Conservation (phyloP, 2,329 filamentous ascomycete species). For the Cladosporium austrohemisphaericum region DNA sequence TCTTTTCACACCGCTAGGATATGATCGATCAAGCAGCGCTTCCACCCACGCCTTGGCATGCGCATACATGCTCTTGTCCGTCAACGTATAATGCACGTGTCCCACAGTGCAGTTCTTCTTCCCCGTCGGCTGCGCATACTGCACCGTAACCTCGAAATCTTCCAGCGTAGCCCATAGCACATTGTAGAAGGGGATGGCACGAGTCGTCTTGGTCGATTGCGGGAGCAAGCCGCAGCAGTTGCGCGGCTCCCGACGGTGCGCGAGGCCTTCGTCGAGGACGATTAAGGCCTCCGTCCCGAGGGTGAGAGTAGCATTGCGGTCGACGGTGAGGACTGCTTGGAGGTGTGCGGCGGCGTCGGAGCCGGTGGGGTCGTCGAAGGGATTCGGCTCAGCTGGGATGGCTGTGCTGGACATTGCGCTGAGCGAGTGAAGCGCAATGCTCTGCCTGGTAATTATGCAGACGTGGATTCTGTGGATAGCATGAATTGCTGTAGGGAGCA, state of each 20-base stretch:
- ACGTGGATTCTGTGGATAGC: not conserved
- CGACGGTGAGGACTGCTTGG: constrained; percentile 40
- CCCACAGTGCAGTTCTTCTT: constrained; percentile 55
- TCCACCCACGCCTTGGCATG: constrained; percentile 60
- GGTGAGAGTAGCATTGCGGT: constrained; percentile 57
- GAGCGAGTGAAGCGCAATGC: constrained; percentile 30
- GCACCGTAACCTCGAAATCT: constrained; percentile 61
- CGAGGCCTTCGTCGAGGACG: constrained; percentile 56
- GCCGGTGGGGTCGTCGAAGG: constrained; percentile 31
- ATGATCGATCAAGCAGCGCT: constrained; percentile 65
- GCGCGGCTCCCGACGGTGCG: constrained; percentile 42
- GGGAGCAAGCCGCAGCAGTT: constrained; percentile 57
- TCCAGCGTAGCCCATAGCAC: constrained; percentile 74
- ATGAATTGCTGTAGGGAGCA: not conserved
- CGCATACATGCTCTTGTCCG: constrained; percentile 46
- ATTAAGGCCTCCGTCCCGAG: constrained; percentile 59
- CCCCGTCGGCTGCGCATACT: constrained; percentile 62
- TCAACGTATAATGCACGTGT: constrained; percentile 59
- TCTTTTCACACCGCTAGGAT: constrained; percentile 59
- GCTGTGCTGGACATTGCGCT: constrained; percentile 19
- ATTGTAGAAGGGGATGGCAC: constrained; percentile 72
- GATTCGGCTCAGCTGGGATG: constrained; percentile 20
- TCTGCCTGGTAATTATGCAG: no score
- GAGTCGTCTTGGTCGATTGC: constrained; percentile 44
- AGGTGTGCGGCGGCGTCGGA: constrained; percentile 17